Base-by-base conservation (phyloP, 2,329 filamentous ascomycete species). In the Nemania diffusa region DNA sequence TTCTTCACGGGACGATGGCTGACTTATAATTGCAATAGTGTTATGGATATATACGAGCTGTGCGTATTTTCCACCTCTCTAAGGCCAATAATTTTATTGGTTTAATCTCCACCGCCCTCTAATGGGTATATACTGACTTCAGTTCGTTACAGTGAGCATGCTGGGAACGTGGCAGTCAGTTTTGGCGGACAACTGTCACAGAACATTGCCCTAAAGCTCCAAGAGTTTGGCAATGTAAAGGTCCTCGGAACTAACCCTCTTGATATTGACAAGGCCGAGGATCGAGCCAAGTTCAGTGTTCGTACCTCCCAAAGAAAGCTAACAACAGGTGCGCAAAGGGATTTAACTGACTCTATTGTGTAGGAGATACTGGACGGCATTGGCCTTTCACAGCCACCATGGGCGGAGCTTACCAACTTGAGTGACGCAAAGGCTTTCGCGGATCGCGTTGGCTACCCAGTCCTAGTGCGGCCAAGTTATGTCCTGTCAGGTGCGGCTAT, bases 21-120 rank as follows among this genome's bases (percentile, higher is more conserved):
- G 20, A 52, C 27, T 32, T 8, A 1, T 62, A 96, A 91, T 80
- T 98, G 97, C 79, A 96, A 98, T 83, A 91, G 95, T 78, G 95
- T 98, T 9, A 97, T 98, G 93, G 96, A 99, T 80, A 98, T 98
- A 72, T 97, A 97, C 79, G 96, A 98, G 80, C 87, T 98, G 50
- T 52, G 15, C 27, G 50, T 52, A 20, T 50, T 11, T 13, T 20
- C 42, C 13, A 20, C 24, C 4, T 50, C 17, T 2, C 26, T 15
- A 50, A 2, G 17, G 15, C 40, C 4, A n/a, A 44, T 3, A n/a
- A 3, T 8, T 5, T 44, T 2, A 44, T 15, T 15, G 17, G 17
- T 20, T n/a, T 44, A n/a, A n/a, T 44, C 15, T 5, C 40, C 17
- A 5, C 4, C n/a, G 11, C 15, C 17, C 17, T 40, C 34, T 40